A percentile compares a stretch with the other conserved stretches of the same genome.
Conservation (phyloP, 2,329 filamentous ascomycete species). For the Monascus ruber region DNA sequence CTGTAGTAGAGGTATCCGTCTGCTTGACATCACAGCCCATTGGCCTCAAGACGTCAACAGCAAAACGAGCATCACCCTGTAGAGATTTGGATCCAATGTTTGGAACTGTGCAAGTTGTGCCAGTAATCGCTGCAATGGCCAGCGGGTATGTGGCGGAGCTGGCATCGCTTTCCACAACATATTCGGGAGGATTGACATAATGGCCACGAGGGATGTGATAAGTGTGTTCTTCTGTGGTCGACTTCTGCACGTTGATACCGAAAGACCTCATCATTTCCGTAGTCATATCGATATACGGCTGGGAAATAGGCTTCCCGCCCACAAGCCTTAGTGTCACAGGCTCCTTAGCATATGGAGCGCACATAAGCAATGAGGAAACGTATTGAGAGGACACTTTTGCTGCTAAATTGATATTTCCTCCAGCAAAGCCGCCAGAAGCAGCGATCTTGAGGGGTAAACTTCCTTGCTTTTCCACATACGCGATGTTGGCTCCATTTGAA, state of each 20-base stretch:
- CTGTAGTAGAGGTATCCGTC: slow-evolving; percentile 74
- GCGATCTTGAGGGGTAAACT: slow-evolving; percentile 76
- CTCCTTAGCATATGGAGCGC: slow-evolving; percentile 88
- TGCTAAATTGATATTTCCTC: slow-evolving; percentile 79
- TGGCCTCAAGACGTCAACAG: slow-evolving; percentile 73
- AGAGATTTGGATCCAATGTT: slow-evolving; percentile 90
- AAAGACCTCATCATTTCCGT: slow-evolving; percentile 95
- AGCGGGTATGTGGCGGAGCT: slow-evolving; percentile 95
- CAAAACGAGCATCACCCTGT: slow-evolving; percentile 91
- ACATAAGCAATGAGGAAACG: slow-evolving; percentile 93
- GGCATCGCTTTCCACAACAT: slow-evolving; percentile 90
- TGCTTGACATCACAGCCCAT: slow-evolving; percentile 93
- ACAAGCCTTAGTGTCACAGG: slow-evolving; percentile 82
- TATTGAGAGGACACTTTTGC: slow-evolving; percentile 98
- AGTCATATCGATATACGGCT: slow-evolving; percentile 97
- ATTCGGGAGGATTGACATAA: slow-evolving; percentile 75
- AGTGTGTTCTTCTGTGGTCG: slow-evolving; percentile 69
- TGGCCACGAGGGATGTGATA: slow-evolving; percentile 82
- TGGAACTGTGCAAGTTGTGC: slow-evolving; percentile 87
- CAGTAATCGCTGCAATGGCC: slow-evolving; percentile 87
- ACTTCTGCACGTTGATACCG: slow-evolving; percentile 68
- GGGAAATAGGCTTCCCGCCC: slow-evolving; percentile 94
- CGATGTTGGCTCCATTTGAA: slow-evolving; percentile 73
- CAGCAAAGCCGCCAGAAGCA: slow-evolving; percentile 70
- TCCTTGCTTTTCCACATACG: slow-evolving; percentile 72